Evolutionary conservation across 2,329 filamentous ascomycete genomes (phyloP).

Genomic region (Phyllosticta capitalensis): DNA sequence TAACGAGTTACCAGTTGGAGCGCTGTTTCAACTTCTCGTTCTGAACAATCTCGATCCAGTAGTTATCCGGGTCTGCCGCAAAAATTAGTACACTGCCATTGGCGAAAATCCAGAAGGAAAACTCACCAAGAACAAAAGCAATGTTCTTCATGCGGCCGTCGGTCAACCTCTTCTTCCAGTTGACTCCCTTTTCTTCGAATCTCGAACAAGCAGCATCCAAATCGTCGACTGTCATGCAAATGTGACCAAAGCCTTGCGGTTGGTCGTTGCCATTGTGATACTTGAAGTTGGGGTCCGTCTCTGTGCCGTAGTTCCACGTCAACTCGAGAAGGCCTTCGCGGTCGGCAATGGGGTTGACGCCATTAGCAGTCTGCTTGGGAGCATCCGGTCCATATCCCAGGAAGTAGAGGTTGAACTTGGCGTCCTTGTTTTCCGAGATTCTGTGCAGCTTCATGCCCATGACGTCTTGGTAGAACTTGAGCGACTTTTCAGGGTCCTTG

Average conservation of each 20-base stretch:
- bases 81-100: conserved; percentile 10
- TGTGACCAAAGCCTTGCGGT: conserved; percentile 90
- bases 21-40: conserved; percentile 56
- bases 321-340: conserved; percentile 82
- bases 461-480: conserved; percentile 56
- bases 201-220: conserved; percentile 78
- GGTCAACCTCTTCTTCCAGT: conserved; percentile 92
- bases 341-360: conserved; percentile 50
- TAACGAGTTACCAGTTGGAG: conserved; percentile 26
- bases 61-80: conserved; percentile 58
- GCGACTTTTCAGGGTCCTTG: conserved; percentile 49
- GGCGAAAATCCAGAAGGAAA: neutral
- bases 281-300: conserved; percentile 72
- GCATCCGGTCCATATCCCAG: conserved; percentile 56
- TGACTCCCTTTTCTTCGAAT: conserved; percentile 71
- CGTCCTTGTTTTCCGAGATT: conserved; percentile 58
- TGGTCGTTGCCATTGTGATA: conserved; percentile 91
- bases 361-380: conserved; percentile 44
- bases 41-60: conserved; percentile 73
- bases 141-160: conserved; percentile 90
- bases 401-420: conserved; percentile 86
- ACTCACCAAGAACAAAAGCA: conserved; percentile 67
- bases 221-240: conserved; percentile 80
- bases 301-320: conserved; percentile 75
- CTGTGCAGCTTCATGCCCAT: conserved; percentile 81